Base-by-base conservation (phyloP, 2,329 filamentous ascomycete species). In the Samsoniella hepiali region DNA sequence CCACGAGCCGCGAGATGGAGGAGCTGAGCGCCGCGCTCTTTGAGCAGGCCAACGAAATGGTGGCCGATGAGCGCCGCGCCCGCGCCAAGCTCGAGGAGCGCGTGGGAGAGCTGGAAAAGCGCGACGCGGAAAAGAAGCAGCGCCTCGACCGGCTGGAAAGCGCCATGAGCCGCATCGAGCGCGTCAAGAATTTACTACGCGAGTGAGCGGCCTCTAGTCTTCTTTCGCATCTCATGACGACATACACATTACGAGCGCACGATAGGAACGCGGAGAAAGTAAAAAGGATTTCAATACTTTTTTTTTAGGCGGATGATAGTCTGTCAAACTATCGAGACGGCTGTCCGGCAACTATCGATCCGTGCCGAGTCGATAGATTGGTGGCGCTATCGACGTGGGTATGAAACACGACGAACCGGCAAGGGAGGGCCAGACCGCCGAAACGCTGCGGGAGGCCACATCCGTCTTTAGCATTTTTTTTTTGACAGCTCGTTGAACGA, bases 31-130 rank as follows among this genome's bases (percentile, higher is more conserved):
- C 85, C 27, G 84, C 83, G 58, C 78, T 95, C 61, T 95, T 95
- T 73, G 87, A 91, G 77, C 88, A 93, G 78, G 91, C 91, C 58
- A 95, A 95, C 73, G 87, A 93, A 76, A 95, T 95, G 91, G 91
- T 95, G 27, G 90, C 91, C 2, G 81, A 83, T 22, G 91, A 95
- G 79, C 80, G 91, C 50, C 83, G 86, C 63, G 89, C 88, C 40
- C 79, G 90, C 64, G 89, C 89, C 6, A 84, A 82, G 70, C 80
- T 95, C 31, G 89, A 93, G 76, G 86, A 89, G 72, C 79, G 89
- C 45, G 83, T 95, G 8, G 83, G 80, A 64, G 80, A 87, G 69
- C 76, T 95, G 29, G 90, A 93, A 77, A 78, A 81, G 69, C 79
- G 90, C 65, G 91, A 94, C 64, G 76, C 73, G 55, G 90, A 93